Conservation (phyloP, 1,139 yeast species). For the Starmera stellimalicola region DNA sequence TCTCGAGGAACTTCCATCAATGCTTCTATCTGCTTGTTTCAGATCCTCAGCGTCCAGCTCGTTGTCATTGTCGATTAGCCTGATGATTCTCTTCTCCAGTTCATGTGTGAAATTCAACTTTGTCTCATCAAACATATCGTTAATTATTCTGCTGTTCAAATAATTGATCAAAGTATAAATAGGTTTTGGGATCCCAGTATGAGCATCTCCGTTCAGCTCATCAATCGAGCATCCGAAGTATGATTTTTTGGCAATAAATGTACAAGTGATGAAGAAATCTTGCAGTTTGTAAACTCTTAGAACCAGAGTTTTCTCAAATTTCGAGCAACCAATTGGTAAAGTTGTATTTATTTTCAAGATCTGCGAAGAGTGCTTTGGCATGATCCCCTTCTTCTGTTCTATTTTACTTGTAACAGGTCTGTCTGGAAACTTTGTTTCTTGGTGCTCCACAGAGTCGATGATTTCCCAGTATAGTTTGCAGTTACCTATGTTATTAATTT, state of each 20-base stretch:
- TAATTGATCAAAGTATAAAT: slow-evolving; percentile 20
- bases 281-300: slow-evolving; percentile 20
- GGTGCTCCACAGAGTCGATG: slow-evolving; percentile 14
- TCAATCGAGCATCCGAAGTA: slow-evolving; percentile 22
- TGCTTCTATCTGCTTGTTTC: slow-evolving; percentile 9
- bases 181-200: slow-evolving; percentile 21
- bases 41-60: slow-evolving; percentile 13
- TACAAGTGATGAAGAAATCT: slow-evolving; percentile 22
- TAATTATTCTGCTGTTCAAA: slow-evolving; percentile 16
- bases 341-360: slow-evolving; percentile 14
- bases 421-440: slow-evolving; percentile 5
- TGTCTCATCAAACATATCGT: slow-evolving; percentile 18
- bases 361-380: slow-evolving; percentile 19
- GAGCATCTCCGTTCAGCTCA: slow-evolving; percentile 13
- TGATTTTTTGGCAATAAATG: slow-evolving; percentile 14
- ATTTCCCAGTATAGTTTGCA: slow-evolving; percentile 22
- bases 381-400: slow-evolving; percentile 14
- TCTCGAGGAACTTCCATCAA: slow-evolving; percentile 15
- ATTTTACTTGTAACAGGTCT: slow-evolving; percentile 6
- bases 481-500: slow-evolving; percentile 17
- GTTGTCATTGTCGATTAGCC: slow-evolving; percentile 17
- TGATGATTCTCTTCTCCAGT: slow-evolving; percentile 15
- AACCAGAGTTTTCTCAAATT: slow-evolving; percentile 16
- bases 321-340: slow-evolving; percentile 19
- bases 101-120: slow-evolving; percentile 15